Evolutionary conservation across 768 basidiomycete genomes (phyloP).

Genomic region (Boletus bicolor): DNA sequence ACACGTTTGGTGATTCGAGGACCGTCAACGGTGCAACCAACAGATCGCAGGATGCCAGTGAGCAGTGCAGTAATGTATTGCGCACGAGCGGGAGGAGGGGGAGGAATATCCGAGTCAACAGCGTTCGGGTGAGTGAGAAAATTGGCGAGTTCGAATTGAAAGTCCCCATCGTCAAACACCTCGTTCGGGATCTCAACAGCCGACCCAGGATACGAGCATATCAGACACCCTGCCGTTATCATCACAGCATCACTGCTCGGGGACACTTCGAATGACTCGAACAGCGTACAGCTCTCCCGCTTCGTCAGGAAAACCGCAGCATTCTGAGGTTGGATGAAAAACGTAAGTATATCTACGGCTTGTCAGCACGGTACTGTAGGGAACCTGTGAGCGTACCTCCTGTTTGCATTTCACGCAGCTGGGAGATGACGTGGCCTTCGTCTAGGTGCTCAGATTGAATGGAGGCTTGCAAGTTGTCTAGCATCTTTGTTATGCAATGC

Average conservation of each 20-base stretch:
- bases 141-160: conserved; percentile 14
- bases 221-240: conserved; percentile 30
- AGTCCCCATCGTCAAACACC: conserved; percentile 8
- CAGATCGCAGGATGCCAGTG: not conserved
- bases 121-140: conserved; percentile 19
- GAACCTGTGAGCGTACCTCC: not conserved
- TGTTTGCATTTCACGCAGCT: not conserved
- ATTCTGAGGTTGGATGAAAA: conserved; percentile 42
- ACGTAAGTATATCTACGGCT: conserved; percentile 31
- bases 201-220: conserved; percentile 28
- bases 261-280: conserved; percentile 11
- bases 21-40: conserved; percentile 10
- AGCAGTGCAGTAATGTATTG: not conserved
- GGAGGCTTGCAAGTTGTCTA: conserved; percentile 1
- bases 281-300: conserved; percentile 19
- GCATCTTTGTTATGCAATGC: not conserved
- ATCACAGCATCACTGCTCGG: conserved; percentile 27
- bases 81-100: not conserved
- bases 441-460: not conserved
- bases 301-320: conserved; percentile 39
- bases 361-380: not conserved
- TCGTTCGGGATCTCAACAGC: conserved; percentile 8
- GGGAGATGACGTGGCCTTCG: not conserved
- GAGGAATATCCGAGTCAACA: not conserved
- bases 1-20: conserved; percentile 25